Evolutionary conservation across 257 asterid species (phyloP).

Genomic region (Sherardia arvensis): DNA sequence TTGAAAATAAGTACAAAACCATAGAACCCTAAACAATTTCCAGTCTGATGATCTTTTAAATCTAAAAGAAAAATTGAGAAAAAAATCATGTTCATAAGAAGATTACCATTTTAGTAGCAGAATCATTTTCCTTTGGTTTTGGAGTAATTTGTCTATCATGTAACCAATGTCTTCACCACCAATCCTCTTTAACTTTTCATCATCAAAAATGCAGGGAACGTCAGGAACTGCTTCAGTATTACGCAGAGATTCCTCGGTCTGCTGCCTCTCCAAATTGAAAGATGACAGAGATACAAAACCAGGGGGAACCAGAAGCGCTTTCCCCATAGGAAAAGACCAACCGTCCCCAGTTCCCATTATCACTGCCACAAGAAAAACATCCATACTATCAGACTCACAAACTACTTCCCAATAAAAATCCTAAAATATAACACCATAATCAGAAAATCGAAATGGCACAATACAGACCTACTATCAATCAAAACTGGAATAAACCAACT

Average conservation of each 20-base stretch:
- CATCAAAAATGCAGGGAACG: slow-evolving; percentile 20
- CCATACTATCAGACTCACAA: background rate
- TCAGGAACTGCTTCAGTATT: slow-evolving; percentile 14
- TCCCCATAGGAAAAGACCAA: slow-evolving; percentile 8
- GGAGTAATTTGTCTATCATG: slow-evolving; percentile 22
- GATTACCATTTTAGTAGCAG: slow-evolving; percentile 35
- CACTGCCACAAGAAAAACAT: slow-evolving; percentile 6
- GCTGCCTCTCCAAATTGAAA: slow-evolving; percentile 37
- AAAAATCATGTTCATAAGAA: background rate
- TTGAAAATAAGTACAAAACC: too few species aligned
- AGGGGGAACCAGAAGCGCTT: slow-evolving; percentile 70
- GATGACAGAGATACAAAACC: slow-evolving; percentile 62
- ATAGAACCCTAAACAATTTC: too few species aligned
- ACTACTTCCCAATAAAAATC: background rate
- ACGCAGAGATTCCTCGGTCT: slow-evolving; percentile 14
- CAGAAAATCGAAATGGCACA: background rate
- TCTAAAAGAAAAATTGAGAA: background rate
- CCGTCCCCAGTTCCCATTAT: slow-evolving; percentile 36
- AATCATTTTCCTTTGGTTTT: slow-evolving; percentile 21
- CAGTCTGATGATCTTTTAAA: background rate
- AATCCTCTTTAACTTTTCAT: slow-evolving; percentile 32
- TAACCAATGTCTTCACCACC: slow-evolving; percentile 40
- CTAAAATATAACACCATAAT: background rate
- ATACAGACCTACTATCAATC: too few species aligned
- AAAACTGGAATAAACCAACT: too few species aligned